Conservation (phyloP, 208 protist species). For the Leishmania aethiopica region DNA sequence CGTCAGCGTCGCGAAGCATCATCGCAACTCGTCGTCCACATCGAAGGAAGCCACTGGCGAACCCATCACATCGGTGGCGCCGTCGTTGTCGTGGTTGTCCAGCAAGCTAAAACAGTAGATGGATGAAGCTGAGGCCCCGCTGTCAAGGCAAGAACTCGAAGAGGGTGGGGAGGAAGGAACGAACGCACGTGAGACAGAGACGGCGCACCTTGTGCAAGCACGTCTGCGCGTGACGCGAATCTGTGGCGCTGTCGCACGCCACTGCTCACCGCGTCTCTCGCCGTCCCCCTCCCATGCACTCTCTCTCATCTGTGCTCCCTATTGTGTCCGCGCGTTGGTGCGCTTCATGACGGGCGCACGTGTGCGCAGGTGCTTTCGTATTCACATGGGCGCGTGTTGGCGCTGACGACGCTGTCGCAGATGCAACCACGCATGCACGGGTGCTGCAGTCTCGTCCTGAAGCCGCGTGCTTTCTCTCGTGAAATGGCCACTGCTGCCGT, state of each 20-base stretch:
- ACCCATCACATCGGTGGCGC: slow-evolving; percentile 32
- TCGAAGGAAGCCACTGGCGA: slow-evolving; percentile 30
- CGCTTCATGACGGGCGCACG: neutral
- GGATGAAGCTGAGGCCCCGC: neutral
- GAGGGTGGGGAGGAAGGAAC: neutral
- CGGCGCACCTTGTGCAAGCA: neutral
- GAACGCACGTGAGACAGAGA: neutral
- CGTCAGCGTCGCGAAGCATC: slow-evolving; percentile 41
- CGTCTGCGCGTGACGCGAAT: neutral
- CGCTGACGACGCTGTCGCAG: neutral
- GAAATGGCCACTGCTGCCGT: neutral
- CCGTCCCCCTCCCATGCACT: neutral
- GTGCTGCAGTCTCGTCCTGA: neutral
- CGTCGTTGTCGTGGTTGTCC: slow-evolving; percentile 5
- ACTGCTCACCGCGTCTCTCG: neutral
- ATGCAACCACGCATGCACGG: neutral
- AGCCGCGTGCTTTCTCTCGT: neutral
- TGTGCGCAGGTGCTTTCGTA: neutral
- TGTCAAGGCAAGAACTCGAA: neutral
- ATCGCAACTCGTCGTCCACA: slow-evolving; percentile 21
- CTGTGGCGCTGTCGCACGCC: neutral
- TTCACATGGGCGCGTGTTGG: neutral
- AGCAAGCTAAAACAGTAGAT: neutral
- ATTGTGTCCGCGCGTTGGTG: neutral
- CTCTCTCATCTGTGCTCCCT: neutral